Evolutionary conservation across 768 basidiomycete species (phyloP), one percentile per base, ranked within the genome.

Genomic region (Cystofilobasidium ferigula): DNA sequence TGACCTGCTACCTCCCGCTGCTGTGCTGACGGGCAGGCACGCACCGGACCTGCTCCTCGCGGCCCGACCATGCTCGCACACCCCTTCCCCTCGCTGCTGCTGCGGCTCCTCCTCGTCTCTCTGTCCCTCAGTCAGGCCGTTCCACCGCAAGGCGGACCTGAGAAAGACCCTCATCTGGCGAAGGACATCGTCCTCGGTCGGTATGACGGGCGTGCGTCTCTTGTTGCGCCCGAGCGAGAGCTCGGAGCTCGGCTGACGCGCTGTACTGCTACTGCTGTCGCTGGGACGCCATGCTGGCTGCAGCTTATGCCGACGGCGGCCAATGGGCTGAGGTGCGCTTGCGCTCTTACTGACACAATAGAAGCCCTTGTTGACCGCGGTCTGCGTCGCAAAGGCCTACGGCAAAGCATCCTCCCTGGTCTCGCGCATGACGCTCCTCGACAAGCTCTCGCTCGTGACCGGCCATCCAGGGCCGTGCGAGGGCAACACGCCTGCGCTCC

Each of bases 371-470:
- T 20, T n/a, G 45, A n/a, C 45, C 38, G 8, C 38, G 9, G 38
- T 16, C 16, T 40, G 38, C 38, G 9, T 40, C 16, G 38, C 38
- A 40, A 40, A 66, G 47, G 58, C 58, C 13, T 66, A 61, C 40
- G 58, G 38, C 22, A 66, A 66, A 43, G 64, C 64, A 3, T 60
- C 57, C 13, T 20, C 32, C 28, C 16, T 57, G 13, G 51, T 67
- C 43, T 24, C 40, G 16, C 66, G 62, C 24, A 61, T 67, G 60
- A 67, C 66, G 8, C 45, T 67, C 28, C 26, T 24, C 6, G 66
- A 67, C 10, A 61, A 62, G 60, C 30, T 67, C 32, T 24, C 26
- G 32, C 35, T 62, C 34, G 56, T 61, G 16, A 62, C 61, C 1
- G 61, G 61, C 24, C 48, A 62, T 20, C 22, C 16, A 7, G 61